Base-by-base conservation (phyloP, 2,329 filamentous ascomycete genomes). In the Colletotrichum sp. region DNA sequence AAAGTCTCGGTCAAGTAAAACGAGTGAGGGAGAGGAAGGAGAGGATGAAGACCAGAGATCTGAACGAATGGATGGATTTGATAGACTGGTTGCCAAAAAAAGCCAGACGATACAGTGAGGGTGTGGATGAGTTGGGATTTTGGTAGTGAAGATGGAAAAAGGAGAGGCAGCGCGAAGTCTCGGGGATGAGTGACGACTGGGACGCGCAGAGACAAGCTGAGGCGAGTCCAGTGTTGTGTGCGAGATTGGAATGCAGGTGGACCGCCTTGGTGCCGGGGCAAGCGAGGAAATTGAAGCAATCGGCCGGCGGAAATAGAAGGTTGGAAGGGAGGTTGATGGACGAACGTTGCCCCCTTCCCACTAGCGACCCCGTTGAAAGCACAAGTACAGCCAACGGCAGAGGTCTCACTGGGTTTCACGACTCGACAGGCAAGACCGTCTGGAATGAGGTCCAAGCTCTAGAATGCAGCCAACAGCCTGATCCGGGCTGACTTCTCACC, bases 1-100 rank as follows among this genome's bases (percentile, higher is more conserved):
- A 24, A 60, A 43, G 67, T 57, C 72, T 63, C 67, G 63, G 26
- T 26, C 48, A 66, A 26, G 26, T 55, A 71, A 71, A 75, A 64
- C 66, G 74, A 75, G 63, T 28, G 74, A 75, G 39, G 28, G 34
- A 73, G 65, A 69, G 28, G 55, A 55, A 60, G 68, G 71, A 69
- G 28, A 55, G 59, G 61, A 55, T 55, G 59, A 74, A 60, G 48
- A 36, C 64, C 70, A 65, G 70, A 48, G 34, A 69, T 65, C 43
- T 76, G 64, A 76, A 69, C 64, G 74, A 76, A 76, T 74, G 74
- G 48, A 74, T 76, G 70, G 70, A 59, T 28, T 69, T 76, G 43
- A 74, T 76, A 76, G 70, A 74, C 64, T 65, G 65, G 36, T 64
- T 73, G 74, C 74, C 74, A 76, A 75, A 76, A 75, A 75, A 76